Conservation (phyloP, 139 green algal genomes). For the Chlorella sp. region DNA sequence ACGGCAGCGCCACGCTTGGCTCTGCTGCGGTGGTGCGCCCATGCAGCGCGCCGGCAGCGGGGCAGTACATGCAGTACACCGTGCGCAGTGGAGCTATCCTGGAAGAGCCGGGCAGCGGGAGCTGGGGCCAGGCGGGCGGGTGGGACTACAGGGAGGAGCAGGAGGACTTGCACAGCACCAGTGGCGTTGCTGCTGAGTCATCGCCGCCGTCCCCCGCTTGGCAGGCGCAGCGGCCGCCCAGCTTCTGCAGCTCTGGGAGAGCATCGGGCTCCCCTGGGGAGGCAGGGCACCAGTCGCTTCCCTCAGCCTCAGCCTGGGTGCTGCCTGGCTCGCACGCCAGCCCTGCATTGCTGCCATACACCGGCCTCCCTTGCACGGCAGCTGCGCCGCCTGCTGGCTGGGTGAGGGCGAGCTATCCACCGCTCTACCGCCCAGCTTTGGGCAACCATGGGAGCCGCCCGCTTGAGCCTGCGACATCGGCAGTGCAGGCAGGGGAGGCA, state of each 20-base stretch:
- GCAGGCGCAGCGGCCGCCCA: background rate
- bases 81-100: background rate
- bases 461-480: background rate
- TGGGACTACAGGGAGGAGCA: background rate
- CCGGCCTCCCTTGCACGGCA: background rate
- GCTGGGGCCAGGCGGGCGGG: background rate
- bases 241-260: background rate
- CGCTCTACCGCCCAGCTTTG: background rate
- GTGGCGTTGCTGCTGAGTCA: too few relatives aligned
- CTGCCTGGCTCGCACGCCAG: too few relatives aligned
- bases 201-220: too few relatives aligned
- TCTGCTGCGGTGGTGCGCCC: background rate
- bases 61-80: constrained; percentile 2
- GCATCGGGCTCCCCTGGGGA: background rate
- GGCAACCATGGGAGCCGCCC: background rate
- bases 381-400: background rate
- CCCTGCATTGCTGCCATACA: too few relatives aligned
- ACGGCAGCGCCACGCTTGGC: background rate
- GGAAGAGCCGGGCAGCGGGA: background rate
- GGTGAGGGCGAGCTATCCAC: background rate
- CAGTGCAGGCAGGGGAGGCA: background rate
- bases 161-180: too few relatives aligned
- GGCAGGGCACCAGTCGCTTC: too few relatives aligned
- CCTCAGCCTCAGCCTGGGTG: too few relatives aligned
- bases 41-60: background rate